Evolutionary conservation across 495 filamentous ascomycete genomes (phyloP).

Genomic region (Penicillium simplicissimum): DNA sequence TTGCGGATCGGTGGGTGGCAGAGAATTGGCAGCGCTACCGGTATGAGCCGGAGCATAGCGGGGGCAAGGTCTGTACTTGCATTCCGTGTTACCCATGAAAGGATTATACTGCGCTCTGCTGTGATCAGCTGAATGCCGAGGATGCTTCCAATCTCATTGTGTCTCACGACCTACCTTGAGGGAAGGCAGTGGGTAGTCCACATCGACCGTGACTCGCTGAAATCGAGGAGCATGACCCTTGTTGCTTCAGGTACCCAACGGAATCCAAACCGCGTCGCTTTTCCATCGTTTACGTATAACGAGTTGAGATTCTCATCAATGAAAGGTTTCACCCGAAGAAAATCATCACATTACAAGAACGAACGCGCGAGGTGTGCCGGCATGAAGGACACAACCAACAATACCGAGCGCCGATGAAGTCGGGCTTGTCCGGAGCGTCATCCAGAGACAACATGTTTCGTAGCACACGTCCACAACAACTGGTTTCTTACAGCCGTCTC

Average conservation of each 20-base stretch:
- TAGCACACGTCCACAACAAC: neutral
- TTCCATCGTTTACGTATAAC: neutral
- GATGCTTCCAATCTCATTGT: too few species aligned
- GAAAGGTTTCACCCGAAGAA: too few species aligned
- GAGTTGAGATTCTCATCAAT: too few species aligned
- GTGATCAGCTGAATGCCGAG: too few species aligned
- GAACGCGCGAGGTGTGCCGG: neutral
- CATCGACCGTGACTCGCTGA: neutral
- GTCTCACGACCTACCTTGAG: too few species aligned
- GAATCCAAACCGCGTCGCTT: neutral
- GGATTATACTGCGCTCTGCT: too few species aligned
- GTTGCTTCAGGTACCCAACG: neutral
- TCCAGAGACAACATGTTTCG: neutral
- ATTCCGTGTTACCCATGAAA: neutral
- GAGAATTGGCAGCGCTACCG: conserved; percentile 39
- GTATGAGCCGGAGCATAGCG: neutral
- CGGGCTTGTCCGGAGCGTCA: neutral
- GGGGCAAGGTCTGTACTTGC: neutral
- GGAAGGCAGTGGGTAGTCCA: neutral
- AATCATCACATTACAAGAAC: neutral
- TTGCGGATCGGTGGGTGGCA: conserved; percentile 45
- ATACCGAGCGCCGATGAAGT: neutral
- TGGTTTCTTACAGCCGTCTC: neutral
- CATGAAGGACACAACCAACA: neutral
- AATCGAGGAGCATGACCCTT: neutral